Percentiles rank a stretch among this genome's conserved stretches.
Evolutionary conservation across 2,329 filamentous ascomycete species (phyloP).

Genomic region (Huntiella abstrusa): DNA sequence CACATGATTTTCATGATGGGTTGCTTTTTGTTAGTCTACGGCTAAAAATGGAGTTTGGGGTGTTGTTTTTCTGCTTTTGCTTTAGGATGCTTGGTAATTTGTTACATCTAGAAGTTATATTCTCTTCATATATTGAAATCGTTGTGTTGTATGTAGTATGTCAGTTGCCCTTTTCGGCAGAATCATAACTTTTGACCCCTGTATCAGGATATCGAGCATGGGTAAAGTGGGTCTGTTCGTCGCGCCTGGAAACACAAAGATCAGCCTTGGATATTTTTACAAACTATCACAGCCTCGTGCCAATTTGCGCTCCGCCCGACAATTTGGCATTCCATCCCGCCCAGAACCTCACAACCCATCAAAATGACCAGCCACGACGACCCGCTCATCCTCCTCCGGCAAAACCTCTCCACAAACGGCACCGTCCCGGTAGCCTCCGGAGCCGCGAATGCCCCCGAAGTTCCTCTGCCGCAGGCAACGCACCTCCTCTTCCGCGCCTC

Average conservation of each 20-base stretch:
- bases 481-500: conserved; percentile 53
- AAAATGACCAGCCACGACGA: conserved; percentile 49
- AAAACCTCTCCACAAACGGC: conserved; percentile 54
- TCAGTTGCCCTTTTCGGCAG: neutral
- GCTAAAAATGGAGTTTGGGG: conserved; percentile 10
- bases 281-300: too few relatives aligned
- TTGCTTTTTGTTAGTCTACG: conserved; percentile 6
- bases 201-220: neutral
- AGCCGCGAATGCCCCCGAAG: conserved; percentile 42
- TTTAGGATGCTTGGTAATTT: conserved; percentile 4
- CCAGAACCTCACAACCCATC: neutral
- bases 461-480: conserved; percentile 54
- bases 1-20: conserved; percentile 11
- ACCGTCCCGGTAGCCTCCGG: conserved; percentile 57
- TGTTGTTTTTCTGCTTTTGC: conserved; percentile 3
- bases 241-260: neutral
- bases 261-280: neutral
- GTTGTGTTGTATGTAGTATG: neutral
- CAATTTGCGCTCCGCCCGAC: neutral
- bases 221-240: conserved; percentile 5
- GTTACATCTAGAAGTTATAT: neutral
- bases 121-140: neutral
- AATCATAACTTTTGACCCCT: too few relatives aligned
- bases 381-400: conserved; percentile 65
- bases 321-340: neutral